Conservation (phyloP, 2,329 filamentous ascomycete genomes). For the Xylariaceae sp. region DNA sequence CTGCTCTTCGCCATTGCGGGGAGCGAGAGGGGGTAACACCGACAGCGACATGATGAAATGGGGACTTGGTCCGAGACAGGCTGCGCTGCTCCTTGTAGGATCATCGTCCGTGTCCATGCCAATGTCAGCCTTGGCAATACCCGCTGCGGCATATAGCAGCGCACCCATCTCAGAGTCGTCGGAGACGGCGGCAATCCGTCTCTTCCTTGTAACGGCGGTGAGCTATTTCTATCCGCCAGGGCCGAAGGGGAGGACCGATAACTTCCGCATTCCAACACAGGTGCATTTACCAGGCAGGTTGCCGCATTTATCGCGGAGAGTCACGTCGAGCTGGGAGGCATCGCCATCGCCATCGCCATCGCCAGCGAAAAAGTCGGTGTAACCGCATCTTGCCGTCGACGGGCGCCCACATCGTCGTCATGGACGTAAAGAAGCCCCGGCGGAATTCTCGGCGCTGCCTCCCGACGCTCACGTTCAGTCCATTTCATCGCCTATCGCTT, state of each 20-base stretch:
- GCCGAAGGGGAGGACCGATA: constrained; percentile 12
- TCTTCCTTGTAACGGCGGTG: constrained; percentile 16
- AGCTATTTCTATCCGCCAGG: constrained; percentile 6
- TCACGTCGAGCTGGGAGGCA: too few species aligned
- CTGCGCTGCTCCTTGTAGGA: neutral
- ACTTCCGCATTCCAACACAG: constrained; percentile 7
- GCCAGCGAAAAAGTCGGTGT: constrained; percentile 19
- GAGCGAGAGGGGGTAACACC: constrained; percentile 1
- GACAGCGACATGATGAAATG: constrained; percentile 13
- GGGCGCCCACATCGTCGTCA: constrained; percentile 5
- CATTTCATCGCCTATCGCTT: neutral
- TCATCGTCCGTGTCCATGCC: neutral
- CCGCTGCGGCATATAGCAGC: constrained; percentile 6
- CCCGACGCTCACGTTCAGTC: neutral
- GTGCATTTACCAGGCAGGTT: constrained; percentile 1
- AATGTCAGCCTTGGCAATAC: constrained; percentile 12
- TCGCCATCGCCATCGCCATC: too few species aligned
- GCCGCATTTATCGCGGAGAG: neutral
- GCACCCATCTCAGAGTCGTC: too few species aligned
- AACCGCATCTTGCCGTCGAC: constrained; percentile 17
- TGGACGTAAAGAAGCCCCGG: constrained; percentile 1
- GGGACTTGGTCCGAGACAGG: constrained; percentile 16
- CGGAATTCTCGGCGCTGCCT: constrained; percentile 13
- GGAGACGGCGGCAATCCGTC: neutral
- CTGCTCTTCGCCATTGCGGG: neutral